These are phyloP conservation scores for Fusarium devonianum DNA, from an alignment of 2,329 filamentous ascomycete species.

Conservation along the genomic window DNA sequence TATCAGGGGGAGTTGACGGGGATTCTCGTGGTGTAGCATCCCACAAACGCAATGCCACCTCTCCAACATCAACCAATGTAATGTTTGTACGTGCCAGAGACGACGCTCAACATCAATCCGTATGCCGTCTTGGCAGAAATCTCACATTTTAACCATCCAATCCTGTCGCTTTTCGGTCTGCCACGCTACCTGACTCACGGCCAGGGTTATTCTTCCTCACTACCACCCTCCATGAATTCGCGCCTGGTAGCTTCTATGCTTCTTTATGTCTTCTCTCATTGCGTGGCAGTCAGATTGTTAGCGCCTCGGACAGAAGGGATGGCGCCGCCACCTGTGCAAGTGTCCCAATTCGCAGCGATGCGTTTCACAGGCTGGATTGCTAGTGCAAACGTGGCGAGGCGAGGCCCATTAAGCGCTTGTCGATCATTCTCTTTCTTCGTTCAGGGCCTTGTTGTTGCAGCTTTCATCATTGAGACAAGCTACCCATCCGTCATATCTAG, in stretches of 20 bases:
- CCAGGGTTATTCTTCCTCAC: neutral
- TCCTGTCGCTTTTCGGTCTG: neutral
- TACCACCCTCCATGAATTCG: conserved; percentile 1
- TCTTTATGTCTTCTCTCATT: conserved; percentile 31
- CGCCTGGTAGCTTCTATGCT: conserved; percentile 13
- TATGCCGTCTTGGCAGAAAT: conserved; percentile 12
- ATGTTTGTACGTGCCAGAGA: neutral
- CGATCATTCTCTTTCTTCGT: neutral
- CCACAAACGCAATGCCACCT: conserved; percentile 15
- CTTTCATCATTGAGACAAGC: conserved; percentile 9
- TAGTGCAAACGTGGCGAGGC: conserved; percentile 17
- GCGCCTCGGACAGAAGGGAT: conserved; percentile 27
- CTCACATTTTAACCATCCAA: neutral
- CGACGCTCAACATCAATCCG: neutral
- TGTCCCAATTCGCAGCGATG: neutral
- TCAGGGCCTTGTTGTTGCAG: neutral
- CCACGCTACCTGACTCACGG: conserved; percentile 1
- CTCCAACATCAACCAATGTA: neutral
- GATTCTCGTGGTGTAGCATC: conserved; percentile 7
- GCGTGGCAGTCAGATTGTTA: conserved; percentile 4
- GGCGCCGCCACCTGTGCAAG: conserved; percentile 21
- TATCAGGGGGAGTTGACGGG: no score
- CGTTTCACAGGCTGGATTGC: conserved; percentile 1
- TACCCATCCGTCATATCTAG: neutral
- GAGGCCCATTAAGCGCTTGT: conserved; percentile 6